Conservation (phyloP, 2,329 filamentous ascomycete genomes). For the Fusarium tuaranense region DNA sequence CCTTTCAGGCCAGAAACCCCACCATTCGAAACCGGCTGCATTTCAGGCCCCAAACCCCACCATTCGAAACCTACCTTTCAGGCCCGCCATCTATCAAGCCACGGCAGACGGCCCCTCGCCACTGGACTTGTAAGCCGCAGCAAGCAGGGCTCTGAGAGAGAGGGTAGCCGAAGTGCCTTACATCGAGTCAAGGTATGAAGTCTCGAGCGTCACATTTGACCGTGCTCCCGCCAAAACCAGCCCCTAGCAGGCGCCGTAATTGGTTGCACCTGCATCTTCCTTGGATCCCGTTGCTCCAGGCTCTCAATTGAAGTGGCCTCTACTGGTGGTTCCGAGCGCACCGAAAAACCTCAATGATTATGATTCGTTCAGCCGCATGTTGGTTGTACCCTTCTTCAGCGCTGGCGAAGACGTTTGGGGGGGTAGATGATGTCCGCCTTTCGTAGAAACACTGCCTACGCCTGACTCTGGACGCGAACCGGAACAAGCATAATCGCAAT, state of each 20-base stretch:
- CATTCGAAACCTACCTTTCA: no score
- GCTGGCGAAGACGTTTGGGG: not conserved
- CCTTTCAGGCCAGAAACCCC: no score
- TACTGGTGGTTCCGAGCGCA: not conserved
- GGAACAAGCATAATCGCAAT: not conserved
- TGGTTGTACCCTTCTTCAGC: not conserved
- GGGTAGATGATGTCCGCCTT: no score
- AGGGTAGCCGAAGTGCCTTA: no score
- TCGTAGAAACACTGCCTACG: no score
- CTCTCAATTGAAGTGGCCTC: conserved; percentile 22
- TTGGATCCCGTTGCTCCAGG: conserved; percentile 16
- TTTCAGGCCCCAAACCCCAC: no score
- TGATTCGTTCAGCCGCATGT: not conserved
- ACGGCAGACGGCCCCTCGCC: no score
- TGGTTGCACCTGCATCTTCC: conserved; percentile 27
- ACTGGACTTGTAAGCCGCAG: no score
- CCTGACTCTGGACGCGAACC: not conserved
- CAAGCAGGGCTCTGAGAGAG: no score
- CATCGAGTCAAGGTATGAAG: no score
- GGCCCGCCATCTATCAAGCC: no score
- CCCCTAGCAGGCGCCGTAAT: conserved; percentile 11
- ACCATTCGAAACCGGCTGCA: no score
- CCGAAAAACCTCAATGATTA: not conserved
- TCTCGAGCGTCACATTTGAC: conserved; percentile 17
- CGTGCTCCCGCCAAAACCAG: conserved; percentile 15